Base-by-base conservation (phyloP, 495 filamentous ascomycete species). In the Echria macrotheca region DNA sequence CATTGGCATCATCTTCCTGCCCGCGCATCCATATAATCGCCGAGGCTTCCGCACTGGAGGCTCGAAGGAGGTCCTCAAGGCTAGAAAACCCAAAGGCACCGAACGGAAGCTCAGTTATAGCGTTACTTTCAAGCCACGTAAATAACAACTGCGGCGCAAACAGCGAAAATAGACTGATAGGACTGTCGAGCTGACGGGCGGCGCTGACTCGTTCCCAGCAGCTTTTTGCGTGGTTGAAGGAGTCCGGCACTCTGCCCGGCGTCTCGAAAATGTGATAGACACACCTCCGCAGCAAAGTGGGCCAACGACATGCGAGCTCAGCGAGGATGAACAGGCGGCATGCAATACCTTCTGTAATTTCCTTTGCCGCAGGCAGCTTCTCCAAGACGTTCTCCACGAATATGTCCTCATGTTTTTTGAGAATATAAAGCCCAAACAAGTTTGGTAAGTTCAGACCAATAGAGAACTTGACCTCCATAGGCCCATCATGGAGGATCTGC, bases 191-290 rank as follows among this genome's bases (percentile, higher is more conserved):
- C 2, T 77, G 71, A 29, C 95, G 73, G 5, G 76, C 69, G 33
- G 63, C 69, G 4, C 89, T 78, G 19, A 96, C 78, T 36, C 75
- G 69, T n/a, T 51, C 53, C 36, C 95, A 66, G 58, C 87, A 90
- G 41, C 74, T 77, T 39, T 75, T 75, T 1, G 91, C 89, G 68
- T 96, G 85, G 28, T 66, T 68, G 35, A 76, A 65, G 17, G 84
- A 83, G 9, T 66, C 60, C 12, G 77, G 69, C 1, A 91, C 75
- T 32, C 77, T 77, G 5, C 83, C 89, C 1, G 93, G 82, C 0
- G 81, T 89, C 64, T 96, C 93, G 55, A 96, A 93, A 18, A 96
- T 89, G 64, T 91, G 84, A 63, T 96, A 97, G 15, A 95, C 85
- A 52, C 85, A 85, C 51, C 84, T 83, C 42, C 87, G 85, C 38